Evolutionary conservation across 1,139 yeast species (phyloP), one percentile per base, ranked within the genome.

Genomic region (Candida tunisiensis): DNA sequence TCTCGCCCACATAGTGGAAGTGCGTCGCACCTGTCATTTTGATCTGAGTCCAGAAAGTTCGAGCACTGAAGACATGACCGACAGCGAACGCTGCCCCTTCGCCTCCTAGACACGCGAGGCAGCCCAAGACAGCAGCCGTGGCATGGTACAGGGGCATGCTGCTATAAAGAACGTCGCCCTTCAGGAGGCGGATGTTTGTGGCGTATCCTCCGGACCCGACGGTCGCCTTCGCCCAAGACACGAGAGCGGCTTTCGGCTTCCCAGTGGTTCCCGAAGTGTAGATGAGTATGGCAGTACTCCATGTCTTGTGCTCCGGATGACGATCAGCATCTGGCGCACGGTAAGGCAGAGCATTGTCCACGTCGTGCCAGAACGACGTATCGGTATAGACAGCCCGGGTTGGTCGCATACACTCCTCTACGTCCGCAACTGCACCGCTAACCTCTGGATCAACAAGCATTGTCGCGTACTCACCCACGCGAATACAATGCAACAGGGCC

Each of bases 141-240:
- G 94, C 82, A 49, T 88, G 96, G 46, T 85, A 88, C 35, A 88
- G 56, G 1, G 98, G 96, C 96, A 88, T 85, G 3, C 94, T 82
- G 0, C 94, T 79, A 53, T 78, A 77, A 6, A 82, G 73, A 8
- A 65, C 67, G 14, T 79, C 70, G 3, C 54, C 45, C 3, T 50
- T 36, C n/a, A 55, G 51, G 38, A 82, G 60, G 35, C 71, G 65
- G 60, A 78, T 67, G 29, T 79, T 74, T 36, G 64, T 62, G 1
- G 83, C 82, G 48, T 80, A 82, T 23, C 78, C 47, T 6, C 64
- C 53, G 2, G 82, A 60, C 0, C 93, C 93, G 58, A 77, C 59
- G 3, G 49, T 44, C 3, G 77, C 65, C 51, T 83, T 85, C 40
- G 82, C 62, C 94, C 95, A 83, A 3, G 92, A 74, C 72, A 85